phyloP scores from a whole-genome alignment of 305 asterid species.

The Andrographis paniculata region DNA sequence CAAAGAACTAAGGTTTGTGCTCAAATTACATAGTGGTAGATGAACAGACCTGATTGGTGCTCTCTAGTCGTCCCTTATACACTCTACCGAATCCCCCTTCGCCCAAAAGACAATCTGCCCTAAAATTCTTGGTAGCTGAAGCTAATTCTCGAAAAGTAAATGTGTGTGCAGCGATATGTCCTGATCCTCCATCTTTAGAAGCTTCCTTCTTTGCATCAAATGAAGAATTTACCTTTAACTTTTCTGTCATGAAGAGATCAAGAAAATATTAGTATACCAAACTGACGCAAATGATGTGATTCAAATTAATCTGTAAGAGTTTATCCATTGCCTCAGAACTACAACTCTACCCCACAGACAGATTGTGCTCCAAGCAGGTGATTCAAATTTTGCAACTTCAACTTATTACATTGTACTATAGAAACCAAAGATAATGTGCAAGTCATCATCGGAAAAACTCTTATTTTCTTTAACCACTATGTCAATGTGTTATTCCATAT shows the following conservation, averaged over 20 bases:
- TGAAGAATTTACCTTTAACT: slow-evolving; percentile 33
- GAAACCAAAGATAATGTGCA: too few species aligned
- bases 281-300: not conserved
- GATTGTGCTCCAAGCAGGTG: too few species aligned
- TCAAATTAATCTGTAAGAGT: not conserved
- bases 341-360: too few species aligned
- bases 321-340: too few species aligned
- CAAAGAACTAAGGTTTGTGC: not conserved
- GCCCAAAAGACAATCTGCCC: slow-evolving; percentile 47
- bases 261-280: slow-evolving; percentile 8
- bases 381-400: too few species aligned
- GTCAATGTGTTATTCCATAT: too few species aligned
- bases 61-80: slow-evolving; percentile 43
- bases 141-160: slow-evolving; percentile 55
- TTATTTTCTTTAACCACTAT: too few species aligned
- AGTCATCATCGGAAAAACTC: too few species aligned
- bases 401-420: too few species aligned
- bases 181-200: slow-evolving; percentile 41
- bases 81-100: slow-evolving; percentile 59
- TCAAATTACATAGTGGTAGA: not conserved
- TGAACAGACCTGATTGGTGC: slow-evolving; percentile 41
- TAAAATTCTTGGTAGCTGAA: slow-evolving; percentile 46
- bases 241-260: slow-evolving; percentile 28
- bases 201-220: slow-evolving; percentile 35
- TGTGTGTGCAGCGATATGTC: slow-evolving; percentile 46